Conservation (phyloP, 371 early-diverging fungal genomes). For the Apophysomyces trapeziformis region DNA sequence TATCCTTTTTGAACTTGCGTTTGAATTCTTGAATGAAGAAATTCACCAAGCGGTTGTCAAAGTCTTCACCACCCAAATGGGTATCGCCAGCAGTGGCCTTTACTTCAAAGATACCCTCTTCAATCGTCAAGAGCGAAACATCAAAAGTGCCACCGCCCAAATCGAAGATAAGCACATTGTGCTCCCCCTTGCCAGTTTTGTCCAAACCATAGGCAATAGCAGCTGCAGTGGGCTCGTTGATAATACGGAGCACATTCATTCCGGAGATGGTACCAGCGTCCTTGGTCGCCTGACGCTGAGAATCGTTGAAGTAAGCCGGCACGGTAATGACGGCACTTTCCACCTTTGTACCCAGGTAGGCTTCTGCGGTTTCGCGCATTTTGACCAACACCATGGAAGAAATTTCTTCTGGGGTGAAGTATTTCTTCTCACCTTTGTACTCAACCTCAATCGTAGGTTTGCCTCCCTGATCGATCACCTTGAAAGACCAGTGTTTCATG, state of each 20-base stretch:
- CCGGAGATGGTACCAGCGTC: conserved; percentile 81
- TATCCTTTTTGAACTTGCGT: conserved; percentile 88
- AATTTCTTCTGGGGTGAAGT: conserved; percentile 88
- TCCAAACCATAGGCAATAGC: conserved; percentile 92
- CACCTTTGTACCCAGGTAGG: conserved; percentile 78
- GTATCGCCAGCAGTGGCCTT: conserved; percentile 95
- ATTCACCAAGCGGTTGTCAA: conserved; percentile 92
- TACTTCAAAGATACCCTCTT: conserved; percentile 89
- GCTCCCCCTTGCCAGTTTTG: conserved; percentile 71
- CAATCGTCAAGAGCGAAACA: conserved; percentile 87
- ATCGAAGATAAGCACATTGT: conserved; percentile 89
- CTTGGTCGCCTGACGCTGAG: conserved; percentile 79
- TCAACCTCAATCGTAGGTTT: conserved; percentile 90
- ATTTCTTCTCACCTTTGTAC: conserved; percentile 64
- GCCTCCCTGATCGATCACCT: conserved; percentile 82
- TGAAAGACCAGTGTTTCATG: conserved; percentile 85
- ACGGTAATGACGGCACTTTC: conserved; percentile 85
- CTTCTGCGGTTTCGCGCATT: conserved; percentile 93
- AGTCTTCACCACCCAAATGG: conserved; percentile 97
- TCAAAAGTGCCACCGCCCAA: conserved; percentile 96
- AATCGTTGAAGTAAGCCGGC: conserved; percentile 76
- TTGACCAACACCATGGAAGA: conserved; percentile 84
- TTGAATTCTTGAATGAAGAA: conserved; percentile 89
- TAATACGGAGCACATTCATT: conserved; percentile 80
- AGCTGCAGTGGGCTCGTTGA: conserved; percentile 95